These are phyloP conservation scores for Kodamaea sp. DNA, from an alignment of 1,139 yeast genomes.

Conservation along the genomic window DNA sequence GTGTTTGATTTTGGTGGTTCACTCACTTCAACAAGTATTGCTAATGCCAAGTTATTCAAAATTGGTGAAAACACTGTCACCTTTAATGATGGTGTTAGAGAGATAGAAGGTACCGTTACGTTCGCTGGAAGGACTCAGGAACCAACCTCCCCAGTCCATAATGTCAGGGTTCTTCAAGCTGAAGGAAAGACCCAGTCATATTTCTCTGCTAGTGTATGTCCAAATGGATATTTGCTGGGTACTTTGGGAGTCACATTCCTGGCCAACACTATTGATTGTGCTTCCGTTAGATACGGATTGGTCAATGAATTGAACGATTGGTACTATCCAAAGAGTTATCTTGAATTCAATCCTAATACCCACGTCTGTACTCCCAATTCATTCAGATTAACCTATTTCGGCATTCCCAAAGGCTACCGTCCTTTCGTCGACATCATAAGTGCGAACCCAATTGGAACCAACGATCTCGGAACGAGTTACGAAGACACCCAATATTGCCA, in stretches of 20 bases:
- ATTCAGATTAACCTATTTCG: conserved; percentile 16
- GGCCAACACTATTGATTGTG: conserved; percentile 23
- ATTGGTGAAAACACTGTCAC: conserved; percentile 29
- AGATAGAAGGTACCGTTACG: conserved; percentile 17
- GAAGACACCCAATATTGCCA: conserved; percentile 19
- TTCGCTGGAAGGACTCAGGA: conserved; percentile 15
- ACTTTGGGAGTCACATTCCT: conserved; percentile 18
- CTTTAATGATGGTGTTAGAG: conserved; percentile 30
- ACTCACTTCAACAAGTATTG: conserved; percentile 20
- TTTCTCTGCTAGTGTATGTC: conserved; percentile 24
- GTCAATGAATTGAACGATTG: conserved; percentile 25
- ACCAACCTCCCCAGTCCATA: not conserved
- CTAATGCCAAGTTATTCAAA: conserved; percentile 20
- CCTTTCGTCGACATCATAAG: conserved; percentile 23
- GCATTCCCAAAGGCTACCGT: conserved; percentile 34
- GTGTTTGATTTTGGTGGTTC: conserved; percentile 31
- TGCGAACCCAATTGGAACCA: conserved; percentile 6
- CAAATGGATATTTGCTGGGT: conserved; percentile 27
- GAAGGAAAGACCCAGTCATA: conserved; percentile 17
- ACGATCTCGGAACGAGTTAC: conserved; percentile 6
- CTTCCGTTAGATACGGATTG: conserved; percentile 20
- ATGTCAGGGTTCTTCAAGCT: conserved; percentile 13
- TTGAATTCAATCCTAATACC: conserved; percentile 9
- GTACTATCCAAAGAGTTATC: conserved; percentile 18
- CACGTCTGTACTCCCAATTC: conserved; percentile 17